Evolutionary conservation across 768 basidiomycete genomes (phyloP), one percentile per base, ranked within the genome.

Genomic region (Megacollybia marginata): DNA sequence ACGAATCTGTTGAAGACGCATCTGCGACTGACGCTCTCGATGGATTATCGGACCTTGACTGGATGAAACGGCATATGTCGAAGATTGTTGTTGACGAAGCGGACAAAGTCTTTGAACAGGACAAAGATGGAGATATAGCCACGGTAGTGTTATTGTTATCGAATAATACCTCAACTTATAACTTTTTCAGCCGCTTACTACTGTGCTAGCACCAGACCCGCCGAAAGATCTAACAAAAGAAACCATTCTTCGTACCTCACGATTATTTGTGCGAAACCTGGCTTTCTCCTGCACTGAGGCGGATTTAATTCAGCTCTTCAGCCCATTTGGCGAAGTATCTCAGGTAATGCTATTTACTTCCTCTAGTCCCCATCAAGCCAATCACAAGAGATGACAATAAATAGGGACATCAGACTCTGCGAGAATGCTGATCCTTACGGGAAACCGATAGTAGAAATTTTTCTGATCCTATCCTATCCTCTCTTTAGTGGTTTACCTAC

Each of bases 201-300:
- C 23, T 3, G 23, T 28, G 23, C 36, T 16, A 44, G 18, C 33
- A 23, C 15, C 49, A 4, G 31, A 28, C 16, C 50, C 31, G 33
- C 32, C 20, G 5, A 60, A 67, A 19, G 74, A 80, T 45, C 53
- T 67, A 2, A 69, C 66, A 4, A 67, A 62, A 46, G 70, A 73
- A 33, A 79, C 82, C 1, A 85, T 95, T 47, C 67, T 85, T 5
- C 74, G 77, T 50, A 94, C 92, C 0, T 76, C 80, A 1, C 80
- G 94, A 4, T 69, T 98, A 2, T 98, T 98, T 60, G 69, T 99
- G 5, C 90, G 96, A n/a, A 99, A 98, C 61, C 66, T 99, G n/a
- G 75, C 92, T 0, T 98, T 92, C 59, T 79, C 84, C 0, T 90
- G 88, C 50, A 84, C 85, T 7, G 78, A 86, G 15, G 64, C 71